Evolutionary conservation across 768 basidiomycete genomes (phyloP).

Genomic region (Pleurotus ostreatus): DNA sequence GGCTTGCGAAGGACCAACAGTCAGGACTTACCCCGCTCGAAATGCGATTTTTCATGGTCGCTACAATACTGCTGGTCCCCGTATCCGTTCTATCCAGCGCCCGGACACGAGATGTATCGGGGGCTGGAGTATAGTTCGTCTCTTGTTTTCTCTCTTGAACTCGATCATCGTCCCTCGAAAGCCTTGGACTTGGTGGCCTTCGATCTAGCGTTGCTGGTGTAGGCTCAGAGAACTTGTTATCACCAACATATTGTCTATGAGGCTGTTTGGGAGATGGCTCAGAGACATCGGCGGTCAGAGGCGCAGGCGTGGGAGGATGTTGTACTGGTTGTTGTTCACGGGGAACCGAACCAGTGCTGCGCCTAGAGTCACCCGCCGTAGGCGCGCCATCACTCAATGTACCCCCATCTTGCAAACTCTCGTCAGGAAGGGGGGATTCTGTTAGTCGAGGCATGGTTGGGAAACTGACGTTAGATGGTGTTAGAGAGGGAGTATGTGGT

Average conservation of each 20-base stretch:
- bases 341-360: not conserved
- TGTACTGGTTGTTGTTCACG: not conserved
- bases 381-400: not conserved
- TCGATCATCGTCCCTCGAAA: not conserved
- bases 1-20: too few relatives aligned
- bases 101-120: not conserved
- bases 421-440: slow-evolving; percentile 21
- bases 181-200: not conserved
- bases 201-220: not conserved
- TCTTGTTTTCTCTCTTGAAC: not conserved
- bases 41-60: slow-evolving; percentile 66
- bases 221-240: not conserved
- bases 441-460: slow-evolving; percentile 16
- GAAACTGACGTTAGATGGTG: slow-evolving; percentile 20
- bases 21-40: slow-evolving; percentile 44
- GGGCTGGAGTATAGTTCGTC: not conserved
- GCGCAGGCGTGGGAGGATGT: not conserved
- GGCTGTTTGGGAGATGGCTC: not conserved
- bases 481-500: slow-evolving; percentile 14
- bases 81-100: slow-evolving; percentile 49
- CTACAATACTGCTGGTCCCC: slow-evolving; percentile 53
- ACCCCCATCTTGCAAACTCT: slow-evolving; percentile 3
- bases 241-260: not conserved
- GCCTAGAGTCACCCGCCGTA: not conserved
- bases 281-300: not conserved